Evolutionary conservation across 768 basidiomycete species (phyloP), one percentile per base, ranked within the genome.

Genomic region (Termitomyces sp.): DNA sequence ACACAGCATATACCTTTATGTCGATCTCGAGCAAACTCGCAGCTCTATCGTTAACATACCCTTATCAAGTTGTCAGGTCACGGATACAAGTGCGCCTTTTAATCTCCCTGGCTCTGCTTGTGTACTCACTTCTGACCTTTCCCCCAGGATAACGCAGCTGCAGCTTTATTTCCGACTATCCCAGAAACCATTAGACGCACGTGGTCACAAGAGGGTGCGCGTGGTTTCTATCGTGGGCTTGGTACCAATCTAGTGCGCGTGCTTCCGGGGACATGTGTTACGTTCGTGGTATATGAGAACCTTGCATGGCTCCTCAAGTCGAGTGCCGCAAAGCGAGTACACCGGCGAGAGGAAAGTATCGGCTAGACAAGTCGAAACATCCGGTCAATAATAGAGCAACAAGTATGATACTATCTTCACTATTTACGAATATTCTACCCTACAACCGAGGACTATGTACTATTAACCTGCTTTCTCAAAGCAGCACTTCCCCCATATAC

Each of bases 201-300:
- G 2, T 98, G 87, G 84, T 68, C 74, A 35, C 77, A 86, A 57
- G 95, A 97, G 69, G 90, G 95, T 11, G 43, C 88, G 16, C 74
- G 77, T 48, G 96, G 93, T 1, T 98, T 98, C 70, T 99, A 98
- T 72, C 90, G 95, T 50, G 97, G 97, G 1, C 80, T 99, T 8
- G 95, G 87, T 2, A 95, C 93, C 28, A 98, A 98, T 67, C 81
- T 97, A 26, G 85, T 99, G 13, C 84, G 97, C 14, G 95, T 99
- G 50, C 79, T 98, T 16, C 97, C 97, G 0, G 97, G 96, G 30
- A 98, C 96, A 3, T 98, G 96, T 69, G 90, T 98, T 47, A 98
- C 96, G 5, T 97, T 98, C 63, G 96, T 98, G 40, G 94, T 98
- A 20, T 99, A 98, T 69, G 97, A 94, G 69, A 94, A 94, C 62